phyloP scores from a whole-genome alignment of 2,329 filamentous ascomycete species.

The Venturia effusa region DNA sequence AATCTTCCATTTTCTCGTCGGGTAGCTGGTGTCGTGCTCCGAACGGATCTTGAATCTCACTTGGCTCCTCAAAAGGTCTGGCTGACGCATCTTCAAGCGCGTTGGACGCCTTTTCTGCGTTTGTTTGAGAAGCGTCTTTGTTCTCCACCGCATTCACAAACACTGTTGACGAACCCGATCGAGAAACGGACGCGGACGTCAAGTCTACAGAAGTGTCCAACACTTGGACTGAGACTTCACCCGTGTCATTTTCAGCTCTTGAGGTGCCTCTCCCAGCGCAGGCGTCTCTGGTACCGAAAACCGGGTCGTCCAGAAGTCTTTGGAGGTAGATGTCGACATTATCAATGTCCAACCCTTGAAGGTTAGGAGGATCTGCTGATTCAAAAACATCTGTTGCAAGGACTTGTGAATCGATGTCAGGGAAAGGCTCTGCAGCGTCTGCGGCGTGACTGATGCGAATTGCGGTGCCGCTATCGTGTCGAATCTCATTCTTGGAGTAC shows the following conservation, averaged over 20 bases:
- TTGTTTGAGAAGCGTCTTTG: background rate
- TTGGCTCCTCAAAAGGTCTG: background rate
- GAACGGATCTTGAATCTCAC: background rate
- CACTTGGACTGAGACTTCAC: background rate
- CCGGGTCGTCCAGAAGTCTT: background rate
- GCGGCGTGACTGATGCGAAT: background rate
- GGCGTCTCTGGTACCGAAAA: background rate
- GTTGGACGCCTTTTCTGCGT: background rate
- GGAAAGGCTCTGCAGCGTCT: background rate
- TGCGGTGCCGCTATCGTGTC: too few species aligned
- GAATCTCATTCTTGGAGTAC: too few species aligned
- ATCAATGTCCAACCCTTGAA: background rate
- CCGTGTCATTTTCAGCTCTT: background rate
- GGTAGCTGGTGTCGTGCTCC: background rate
- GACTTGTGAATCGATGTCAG: background rate
- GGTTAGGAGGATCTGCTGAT: background rate
- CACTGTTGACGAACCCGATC: background rate
- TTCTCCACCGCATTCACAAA: background rate
- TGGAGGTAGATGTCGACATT: background rate
- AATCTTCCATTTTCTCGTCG: background rate
- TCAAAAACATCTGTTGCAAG: background rate
- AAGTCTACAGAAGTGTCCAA: slow-evolving; percentile 1
- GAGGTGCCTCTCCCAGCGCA: background rate
- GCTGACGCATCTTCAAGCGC: background rate
- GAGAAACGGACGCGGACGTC: background rate